phyloP scores from a whole-genome alignment of 805 yeast genomes.

The Starmerella stigmatis region DNA sequence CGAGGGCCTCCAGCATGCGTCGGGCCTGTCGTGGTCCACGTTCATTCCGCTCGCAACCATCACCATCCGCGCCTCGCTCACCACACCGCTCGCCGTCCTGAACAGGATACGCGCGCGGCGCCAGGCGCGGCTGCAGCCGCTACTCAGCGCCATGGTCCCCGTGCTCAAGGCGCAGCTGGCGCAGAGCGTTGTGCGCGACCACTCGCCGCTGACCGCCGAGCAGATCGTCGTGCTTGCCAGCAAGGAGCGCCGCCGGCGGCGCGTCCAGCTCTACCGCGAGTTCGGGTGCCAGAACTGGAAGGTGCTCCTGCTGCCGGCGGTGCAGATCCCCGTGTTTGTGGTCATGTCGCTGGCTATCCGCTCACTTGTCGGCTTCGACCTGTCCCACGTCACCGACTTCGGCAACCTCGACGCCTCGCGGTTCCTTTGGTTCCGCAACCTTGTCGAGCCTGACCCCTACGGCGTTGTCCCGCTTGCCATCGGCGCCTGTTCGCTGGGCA shows the following conservation, averaged over 20 bases:
- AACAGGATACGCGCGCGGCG: constrained; percentile 60
- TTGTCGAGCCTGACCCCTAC: constrained; percentile 51
- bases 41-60: constrained; percentile 67
- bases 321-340: constrained; percentile 84
- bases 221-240: constrained; percentile 64
- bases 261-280: constrained; percentile 55
- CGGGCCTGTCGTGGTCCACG: constrained; percentile 72
- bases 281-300: constrained; percentile 73
- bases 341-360: constrained; percentile 66
- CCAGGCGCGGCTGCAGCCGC: constrained; percentile 62
- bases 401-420: constrained; percentile 31
- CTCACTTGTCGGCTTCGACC: constrained; percentile 51
- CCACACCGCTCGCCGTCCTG: constrained; percentile 66
- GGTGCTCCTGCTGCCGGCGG: constrained; percentile 51
- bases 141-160: constrained; percentile 66
- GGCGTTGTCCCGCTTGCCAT: constrained; percentile 58
- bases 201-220: constrained; percentile 51
- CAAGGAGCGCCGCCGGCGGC: constrained; percentile 69
- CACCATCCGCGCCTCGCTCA: constrained; percentile 50
- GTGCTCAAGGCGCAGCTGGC: constrained; percentile 49
- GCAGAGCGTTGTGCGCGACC: constrained; percentile 28
- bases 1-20: constrained; percentile 21
- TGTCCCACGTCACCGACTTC: constrained; percentile 23
- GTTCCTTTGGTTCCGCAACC: constrained; percentile 49
- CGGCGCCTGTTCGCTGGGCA: constrained; percentile 61